Evolutionary conservation across 768 basidiomycete species (phyloP), one percentile per base, ranked within the genome.

Genomic region (Pilatotrama ljubarskyi): DNA sequence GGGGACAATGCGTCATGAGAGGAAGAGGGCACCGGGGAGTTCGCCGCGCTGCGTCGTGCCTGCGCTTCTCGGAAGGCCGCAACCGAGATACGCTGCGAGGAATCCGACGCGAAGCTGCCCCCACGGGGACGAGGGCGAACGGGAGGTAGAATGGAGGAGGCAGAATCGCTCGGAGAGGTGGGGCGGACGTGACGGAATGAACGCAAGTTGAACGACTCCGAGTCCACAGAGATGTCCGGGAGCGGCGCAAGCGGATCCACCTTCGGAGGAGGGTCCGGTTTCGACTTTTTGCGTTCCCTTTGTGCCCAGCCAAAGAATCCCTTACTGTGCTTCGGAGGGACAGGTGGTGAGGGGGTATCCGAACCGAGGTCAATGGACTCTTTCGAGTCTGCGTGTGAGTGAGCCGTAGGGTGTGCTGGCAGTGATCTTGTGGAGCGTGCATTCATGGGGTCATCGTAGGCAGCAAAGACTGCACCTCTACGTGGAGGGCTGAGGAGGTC

Each of bases 31-130:
- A 73, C 78, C 10, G 88, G 88, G 0, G 87, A 88, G 52, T 80
- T 82, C 13, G 86, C 78, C 25, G 78, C 72, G 64, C 85, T 85
- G 48, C 86, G 78, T 41, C 88, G 76, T 4, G 88, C 86, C 56
- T 90, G 87, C 18, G 82, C 88, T 75, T 91, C 90, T 54, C 87
- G 83, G 69, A 92, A 92, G 2, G 90, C 90, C 2, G 88, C 90
- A 32, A 92, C 86, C 8, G 88, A 88, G 24, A 92, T 91, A 53
- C 88, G 82, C 62, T 90, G 89, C 1, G 85, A 85, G 5, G 84
- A 77, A 40, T 89, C 86, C 3, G 87, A 87, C 17, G 81, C 80
- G 61, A 78, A 65, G 70, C 87, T 87, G 43, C 77, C 75, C 20
- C 79, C 83, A 64, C 89, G 81, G 15, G 84, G 82, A 1, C 86